Base-by-base conservation (phyloP, 2,329 filamentous ascomycete species). In the Pestalotiopsis fici region DNA sequence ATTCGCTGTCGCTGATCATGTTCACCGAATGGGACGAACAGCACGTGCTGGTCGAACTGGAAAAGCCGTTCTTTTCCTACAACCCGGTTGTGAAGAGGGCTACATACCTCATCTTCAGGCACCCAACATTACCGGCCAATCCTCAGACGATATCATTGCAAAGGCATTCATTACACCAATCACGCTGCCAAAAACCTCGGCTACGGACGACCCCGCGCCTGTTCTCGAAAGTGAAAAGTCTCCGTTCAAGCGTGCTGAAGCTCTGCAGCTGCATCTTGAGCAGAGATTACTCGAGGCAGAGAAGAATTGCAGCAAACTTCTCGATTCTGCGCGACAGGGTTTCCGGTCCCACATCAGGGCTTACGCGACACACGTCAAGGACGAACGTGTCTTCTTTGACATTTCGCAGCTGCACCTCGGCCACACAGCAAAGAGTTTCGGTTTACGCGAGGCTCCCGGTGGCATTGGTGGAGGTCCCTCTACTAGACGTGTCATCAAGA, bases 331-430 rank as follows among this genome's bases (percentile, higher is more conserved):
- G 0, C 88, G 94, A 23, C 90, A 93, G 72, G 96, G 91, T 0
- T 99, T 93, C 82, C 94, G 97, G 76, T 96, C 93, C 63, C 95
- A 98, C 75, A 91, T 99, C 65, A 88, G 96, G 65, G 96, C 96
- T 0, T 99, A 99, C 78, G 94, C 96, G 2, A 99, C 96, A 0
- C 96, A 99, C 79, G 88, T 95, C 31, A 91, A 93, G 35, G 90
- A 91, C 56, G 96, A 99, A 82, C 87, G 96, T 64, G 84, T 85
- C 64, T 95, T 92, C 77, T 99, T 99, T 78, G 93, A 98, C 78
- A 97, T 98, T 79, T 94, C 93, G 68, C 89, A 93, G 74, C 82
- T 99, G 59, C 96, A 99, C 78, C 82, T 98, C 7, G 96, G 96
- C 3, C 96, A 99, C 83, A 83, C 96, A 71, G 95, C 95, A 7